These are phyloP conservation scores for Kwoniella dendrophila DNA, from an alignment of 768 basidiomycete species.

Conservation along the genomic window DNA sequence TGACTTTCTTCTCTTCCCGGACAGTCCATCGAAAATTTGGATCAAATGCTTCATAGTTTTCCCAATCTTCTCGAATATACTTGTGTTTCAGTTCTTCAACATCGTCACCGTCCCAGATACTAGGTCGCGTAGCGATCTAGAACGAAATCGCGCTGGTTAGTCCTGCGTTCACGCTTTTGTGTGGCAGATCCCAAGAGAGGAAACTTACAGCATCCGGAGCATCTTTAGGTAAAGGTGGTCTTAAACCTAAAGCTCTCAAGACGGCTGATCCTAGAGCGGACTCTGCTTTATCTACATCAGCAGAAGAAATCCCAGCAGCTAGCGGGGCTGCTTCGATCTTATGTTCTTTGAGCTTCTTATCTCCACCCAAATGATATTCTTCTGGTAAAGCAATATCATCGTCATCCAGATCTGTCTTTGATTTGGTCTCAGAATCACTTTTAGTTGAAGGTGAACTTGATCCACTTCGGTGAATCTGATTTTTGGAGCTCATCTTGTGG, in stretches of 20 bases:
- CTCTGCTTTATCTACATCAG: slow-evolving; percentile 14
- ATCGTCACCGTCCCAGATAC: slow-evolving; percentile 43
- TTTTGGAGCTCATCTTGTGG: background rate
- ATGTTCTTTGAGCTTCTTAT: background rate
- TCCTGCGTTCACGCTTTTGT: too few species aligned
- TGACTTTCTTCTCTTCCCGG: slow-evolving; percentile 65
- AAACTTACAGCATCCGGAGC: slow-evolving; percentile 29
- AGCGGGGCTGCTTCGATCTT: slow-evolving; percentile 3
- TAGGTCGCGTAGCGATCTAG: slow-evolving; percentile 44
- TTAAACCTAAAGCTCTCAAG: slow-evolving; percentile 23
- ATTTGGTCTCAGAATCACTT: slow-evolving; percentile 10
- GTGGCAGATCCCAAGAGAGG: too few species aligned
- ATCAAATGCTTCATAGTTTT: slow-evolving; percentile 64
- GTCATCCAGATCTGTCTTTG: slow-evolving; percentile 2
- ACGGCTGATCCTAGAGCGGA: slow-evolving; percentile 29
- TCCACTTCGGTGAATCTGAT: background rate
- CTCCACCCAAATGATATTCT: slow-evolving; percentile 13
- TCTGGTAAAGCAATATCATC: slow-evolving; percentile 8
- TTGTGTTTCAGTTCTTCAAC: slow-evolving; percentile 27
- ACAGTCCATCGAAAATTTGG: slow-evolving; percentile 72
- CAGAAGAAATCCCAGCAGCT: slow-evolving; percentile 10
- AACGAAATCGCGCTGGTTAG: too few species aligned
- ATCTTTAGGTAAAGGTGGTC: slow-evolving; percentile 16
- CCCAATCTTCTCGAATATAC: slow-evolving; percentile 22
- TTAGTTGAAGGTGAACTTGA: slow-evolving; percentile 13